Base-by-base conservation (phyloP, 352 stramenopile genomes). In the Globisporangium takayamanum region DNA sequence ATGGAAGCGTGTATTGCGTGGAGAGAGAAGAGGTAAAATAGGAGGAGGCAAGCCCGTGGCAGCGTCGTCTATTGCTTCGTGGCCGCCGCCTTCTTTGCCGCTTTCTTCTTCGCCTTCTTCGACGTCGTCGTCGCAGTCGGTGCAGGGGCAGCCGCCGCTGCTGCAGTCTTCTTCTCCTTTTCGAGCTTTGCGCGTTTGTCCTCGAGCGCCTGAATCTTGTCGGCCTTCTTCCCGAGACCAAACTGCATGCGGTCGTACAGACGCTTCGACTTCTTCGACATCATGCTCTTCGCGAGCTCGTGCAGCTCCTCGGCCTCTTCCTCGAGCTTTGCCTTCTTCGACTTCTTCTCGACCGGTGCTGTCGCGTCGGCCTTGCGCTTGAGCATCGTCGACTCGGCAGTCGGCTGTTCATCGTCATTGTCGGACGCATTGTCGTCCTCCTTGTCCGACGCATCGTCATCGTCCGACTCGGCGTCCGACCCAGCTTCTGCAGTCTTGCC, bases 221-320 rank as follows among this genome's bases (percentile, higher is more conserved):
- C 82, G 33, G 79, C 74, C 73, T 92, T 92, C 69, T 92, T 93
- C 63, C 82, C 79, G 39, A 96, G 72, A 54, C 89, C 89, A 70
- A 94, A 93, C 73, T 96, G 89, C 89, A 97, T 97, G 30, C 87
- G 83, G 64, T 93, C 84, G 59, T 97, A 96, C 66, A 97, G 70
- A 39, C 87, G 78, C 70, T 94, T 95, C 25, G 87, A 70, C 73
- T 97, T 97, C 69, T 97, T 97, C 46, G 84, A 94, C 89, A 97
- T 97, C 86, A 97, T 96, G 30, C 74, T 94, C 50, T 89, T 88
- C n/a, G 84, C 82, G 66, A 92, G 76, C 56, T 93, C 85, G 61
- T 92, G 79, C n/a, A 90, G 74, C 53, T 93, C 84, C 12, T 73
- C 73, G 2, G 84, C 80, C 30, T 92, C 84, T 18, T 89, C 77